Evolutionary conservation across 371 early-diverging fungal genomes (phyloP).

Genomic region (Quaeritorhiza haematococci): DNA sequence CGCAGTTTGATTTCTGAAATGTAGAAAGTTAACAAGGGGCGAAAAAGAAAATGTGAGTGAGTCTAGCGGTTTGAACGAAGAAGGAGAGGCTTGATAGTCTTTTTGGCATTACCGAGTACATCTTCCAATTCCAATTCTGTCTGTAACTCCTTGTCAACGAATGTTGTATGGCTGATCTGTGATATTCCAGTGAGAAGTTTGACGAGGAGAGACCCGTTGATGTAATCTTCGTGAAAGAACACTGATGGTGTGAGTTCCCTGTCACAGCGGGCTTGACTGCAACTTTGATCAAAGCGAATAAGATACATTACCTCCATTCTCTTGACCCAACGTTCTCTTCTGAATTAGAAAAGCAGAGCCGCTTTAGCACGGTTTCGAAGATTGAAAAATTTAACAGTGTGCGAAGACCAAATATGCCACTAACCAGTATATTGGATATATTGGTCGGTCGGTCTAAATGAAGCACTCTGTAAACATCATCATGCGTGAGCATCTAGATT

Average conservation of each 20-base stretch:
- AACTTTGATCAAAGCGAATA: too few species aligned
- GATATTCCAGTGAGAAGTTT: slow-evolving; percentile 26
- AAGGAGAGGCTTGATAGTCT: neutral
- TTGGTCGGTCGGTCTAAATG: slow-evolving; percentile 15
- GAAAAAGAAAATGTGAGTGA: neutral
- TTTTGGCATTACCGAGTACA: slow-evolving; percentile 15
- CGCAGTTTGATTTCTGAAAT: slow-evolving; percentile 16
- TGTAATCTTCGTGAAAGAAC: slow-evolving; percentile 2
- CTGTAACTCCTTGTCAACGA: slow-evolving; percentile 25
- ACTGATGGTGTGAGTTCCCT: neutral
- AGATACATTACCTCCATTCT: too few species aligned
- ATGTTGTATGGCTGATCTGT: slow-evolving; percentile 6
- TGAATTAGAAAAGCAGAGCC: too few species aligned
- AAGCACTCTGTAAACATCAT: slow-evolving; percentile 19
- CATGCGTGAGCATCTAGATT: slow-evolving; percentile 13
- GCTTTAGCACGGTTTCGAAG: too few species aligned
- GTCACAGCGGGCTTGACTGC: too few species aligned
- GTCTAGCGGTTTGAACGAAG: neutral
- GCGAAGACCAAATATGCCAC: too few species aligned
- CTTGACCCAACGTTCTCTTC: too few species aligned
- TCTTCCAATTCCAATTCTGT: slow-evolving; percentile 33
- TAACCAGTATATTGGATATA: too few species aligned
- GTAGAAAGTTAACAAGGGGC: neutral
- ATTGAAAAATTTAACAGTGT: too few species aligned
- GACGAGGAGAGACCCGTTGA: slow-evolving; percentile 17